These are phyloP conservation scores for Talaromyces islandicus DNA, from an alignment of 2,329 filamentous ascomycete genomes.

Conservation along the genomic window DNA sequence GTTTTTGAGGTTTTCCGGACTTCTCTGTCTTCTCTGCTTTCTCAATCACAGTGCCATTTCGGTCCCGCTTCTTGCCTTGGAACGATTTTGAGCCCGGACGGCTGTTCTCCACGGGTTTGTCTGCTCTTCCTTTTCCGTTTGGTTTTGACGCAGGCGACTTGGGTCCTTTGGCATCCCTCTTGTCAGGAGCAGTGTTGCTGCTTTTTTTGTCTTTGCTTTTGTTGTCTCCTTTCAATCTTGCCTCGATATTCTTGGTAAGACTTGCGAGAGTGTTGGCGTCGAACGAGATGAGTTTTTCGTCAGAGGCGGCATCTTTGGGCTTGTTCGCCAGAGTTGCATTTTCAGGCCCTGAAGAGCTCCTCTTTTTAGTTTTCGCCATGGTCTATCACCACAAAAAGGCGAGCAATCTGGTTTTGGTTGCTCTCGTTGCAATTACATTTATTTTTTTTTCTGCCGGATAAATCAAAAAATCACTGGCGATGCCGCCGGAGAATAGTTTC, in stretches of 20 bases:
- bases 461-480: conserved; percentile 15
- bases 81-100: conserved; percentile 12
- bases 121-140: conserved; percentile 11
- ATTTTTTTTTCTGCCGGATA: conserved; percentile 27
- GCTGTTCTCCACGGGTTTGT: not conserved
- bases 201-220: conserved; percentile 21
- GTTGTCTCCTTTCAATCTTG: conserved; percentile 28
- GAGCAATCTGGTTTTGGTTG: conserved; percentile 9
- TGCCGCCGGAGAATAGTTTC: conserved; percentile 23
- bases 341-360: conserved; percentile 18
- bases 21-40: conserved; percentile 26
- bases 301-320: conserved; percentile 14
- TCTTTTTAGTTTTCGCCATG: conserved; percentile 36
- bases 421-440: conserved; percentile 1
- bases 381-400: conserved; percentile 13
- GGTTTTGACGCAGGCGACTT: not conserved
- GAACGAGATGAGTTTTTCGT: conserved; percentile 25
- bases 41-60: conserved; percentile 40
- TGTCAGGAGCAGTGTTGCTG: conserved; percentile 15
- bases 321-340: conserved; percentile 14
- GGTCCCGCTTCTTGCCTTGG: conserved; percentile 41
- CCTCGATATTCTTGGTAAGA: conserved; percentile 37
- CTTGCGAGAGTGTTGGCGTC: conserved; percentile 35
- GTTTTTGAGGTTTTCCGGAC: conserved; percentile 11
- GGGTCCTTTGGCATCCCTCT: conserved; percentile 11